Evolutionary conservation across 352 stramenopile genomes (phyloP).

Genomic region (Phytopythium mirpurense): DNA sequence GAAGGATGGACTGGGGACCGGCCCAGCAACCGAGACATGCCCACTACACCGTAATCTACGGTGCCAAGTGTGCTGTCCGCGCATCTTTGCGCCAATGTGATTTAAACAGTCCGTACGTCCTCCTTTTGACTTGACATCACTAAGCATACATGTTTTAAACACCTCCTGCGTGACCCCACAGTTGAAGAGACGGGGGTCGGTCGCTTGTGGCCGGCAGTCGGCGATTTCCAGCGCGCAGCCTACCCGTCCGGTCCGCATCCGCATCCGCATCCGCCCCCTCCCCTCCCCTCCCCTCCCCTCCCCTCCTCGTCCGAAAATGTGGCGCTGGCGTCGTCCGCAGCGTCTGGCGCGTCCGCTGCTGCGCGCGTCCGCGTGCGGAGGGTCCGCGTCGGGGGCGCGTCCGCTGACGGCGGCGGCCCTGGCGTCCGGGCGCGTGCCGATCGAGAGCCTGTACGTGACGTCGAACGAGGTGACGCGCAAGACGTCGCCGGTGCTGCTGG

Average conservation of each 20-base stretch:
- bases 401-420: conserved; percentile 30
- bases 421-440: conserved; percentile 36
- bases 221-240: neutral
- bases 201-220: neutral
- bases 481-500: conserved; percentile 66
- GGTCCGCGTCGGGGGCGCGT: neutral
- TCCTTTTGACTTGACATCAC: no score
- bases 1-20: no score
- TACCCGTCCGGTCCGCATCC: neutral
- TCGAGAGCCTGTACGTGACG: conserved; percentile 62
- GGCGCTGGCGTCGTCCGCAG: neutral
- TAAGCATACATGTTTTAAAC: conserved; percentile 1
- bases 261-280: neutral
- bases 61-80: no score
- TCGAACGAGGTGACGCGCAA: conserved; percentile 58
- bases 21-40: no score
- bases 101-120: no score
- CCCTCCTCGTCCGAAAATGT: neutral
- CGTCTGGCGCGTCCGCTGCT: neutral
- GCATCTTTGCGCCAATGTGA: no score
- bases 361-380: neutral
- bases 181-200: neutral
- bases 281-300: neutral
- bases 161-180: neutral
- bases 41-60: no score